phyloP scores from a whole-genome alignment of 805 yeast species.

The Candida khao-thaluensis region DNA sequence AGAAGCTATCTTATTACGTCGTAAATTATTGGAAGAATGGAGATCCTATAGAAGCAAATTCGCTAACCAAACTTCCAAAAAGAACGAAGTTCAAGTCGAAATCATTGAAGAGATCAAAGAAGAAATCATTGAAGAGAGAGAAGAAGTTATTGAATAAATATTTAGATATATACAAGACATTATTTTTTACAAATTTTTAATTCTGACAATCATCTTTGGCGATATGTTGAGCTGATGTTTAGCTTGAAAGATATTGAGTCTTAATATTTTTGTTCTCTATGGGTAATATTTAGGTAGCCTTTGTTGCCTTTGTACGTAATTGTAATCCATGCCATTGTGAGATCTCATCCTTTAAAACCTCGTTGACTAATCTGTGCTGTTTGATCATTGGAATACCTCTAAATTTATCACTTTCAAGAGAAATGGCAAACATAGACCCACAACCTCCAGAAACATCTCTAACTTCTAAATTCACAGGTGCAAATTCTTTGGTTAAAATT shows the following conservation, averaged over 20 bases:
- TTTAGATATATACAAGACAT: not conserved
- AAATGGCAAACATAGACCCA: slow-evolving; percentile 95
- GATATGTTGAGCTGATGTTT: no score
- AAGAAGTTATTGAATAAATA: slow-evolving; percentile 58
- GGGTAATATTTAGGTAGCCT: no score
- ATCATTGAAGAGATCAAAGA: slow-evolving; percentile 74
- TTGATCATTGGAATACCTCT: slow-evolving; percentile 81
- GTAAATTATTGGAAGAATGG: slow-evolving; percentile 85
- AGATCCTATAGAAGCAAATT: slow-evolving; percentile 61
- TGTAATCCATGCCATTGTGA: slow-evolving; percentile 94
- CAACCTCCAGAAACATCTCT: slow-evolving; percentile 90
- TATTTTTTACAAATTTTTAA: slow-evolving; percentile 4
- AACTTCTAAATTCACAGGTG: slow-evolving; percentile 65
- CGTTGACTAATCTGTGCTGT: slow-evolving; percentile 89
- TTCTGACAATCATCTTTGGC: no score
- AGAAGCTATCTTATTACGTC: slow-evolving; percentile 83
- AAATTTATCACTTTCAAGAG: slow-evolving; percentile 68
- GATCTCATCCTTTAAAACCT: slow-evolving; percentile 78
- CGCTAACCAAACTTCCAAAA: slow-evolving; percentile 34
- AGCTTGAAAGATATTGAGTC: no score
- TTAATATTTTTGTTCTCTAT: no score
- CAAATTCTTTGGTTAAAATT: slow-evolving; percentile 52
- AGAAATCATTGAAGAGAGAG: slow-evolving; percentile 68
- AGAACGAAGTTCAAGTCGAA: slow-evolving; percentile 49
- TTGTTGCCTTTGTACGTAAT: slow-evolving; percentile 60